phyloP scores from a whole-genome alignment of 108 stramenopile species.

The Cyclotella baltica region DNA sequence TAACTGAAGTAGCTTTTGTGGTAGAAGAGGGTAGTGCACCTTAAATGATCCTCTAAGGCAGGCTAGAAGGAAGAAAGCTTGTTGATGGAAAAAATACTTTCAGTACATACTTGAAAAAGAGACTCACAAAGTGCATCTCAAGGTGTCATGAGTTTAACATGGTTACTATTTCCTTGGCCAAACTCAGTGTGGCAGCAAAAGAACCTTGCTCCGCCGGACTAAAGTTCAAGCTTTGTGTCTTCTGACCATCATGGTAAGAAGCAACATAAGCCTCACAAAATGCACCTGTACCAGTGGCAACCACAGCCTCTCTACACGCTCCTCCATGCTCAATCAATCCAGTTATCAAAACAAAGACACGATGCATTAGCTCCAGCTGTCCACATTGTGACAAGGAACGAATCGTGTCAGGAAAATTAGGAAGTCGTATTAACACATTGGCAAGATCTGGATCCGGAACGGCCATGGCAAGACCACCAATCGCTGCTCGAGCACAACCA shows the following conservation, averaged over 20 bases:
- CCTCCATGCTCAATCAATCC: constrained; percentile 75
- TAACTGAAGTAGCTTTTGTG: too few species aligned
- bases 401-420: constrained; percentile 64
- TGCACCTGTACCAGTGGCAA: constrained; percentile 63
- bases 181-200: constrained; percentile 67
- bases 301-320: constrained; percentile 55
- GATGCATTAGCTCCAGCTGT: constrained; percentile 86
- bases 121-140: too few species aligned
- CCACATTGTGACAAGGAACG: constrained; percentile 73
- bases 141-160: constrained; percentile 20
- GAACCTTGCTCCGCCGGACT: constrained; percentile 54
- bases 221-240: constrained; percentile 67
- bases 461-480: constrained; percentile 90
- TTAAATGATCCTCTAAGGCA: too few species aligned
- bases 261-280: constrained; percentile 79
- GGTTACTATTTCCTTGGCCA: constrained; percentile 71
- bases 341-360: constrained; percentile 68
- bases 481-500: constrained; percentile 85
- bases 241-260: constrained; percentile 68
- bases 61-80: too few species aligned
- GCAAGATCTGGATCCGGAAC: constrained; percentile 67
- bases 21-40: too few species aligned
- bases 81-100: too few species aligned
- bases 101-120: too few species aligned
- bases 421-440: constrained; percentile 52